A percentile compares a stretch with the other conserved stretches of the same genome.
phyloP scores from a whole-genome alignment of 192 early-diverging fungal species.

The Podila horticola region DNA sequence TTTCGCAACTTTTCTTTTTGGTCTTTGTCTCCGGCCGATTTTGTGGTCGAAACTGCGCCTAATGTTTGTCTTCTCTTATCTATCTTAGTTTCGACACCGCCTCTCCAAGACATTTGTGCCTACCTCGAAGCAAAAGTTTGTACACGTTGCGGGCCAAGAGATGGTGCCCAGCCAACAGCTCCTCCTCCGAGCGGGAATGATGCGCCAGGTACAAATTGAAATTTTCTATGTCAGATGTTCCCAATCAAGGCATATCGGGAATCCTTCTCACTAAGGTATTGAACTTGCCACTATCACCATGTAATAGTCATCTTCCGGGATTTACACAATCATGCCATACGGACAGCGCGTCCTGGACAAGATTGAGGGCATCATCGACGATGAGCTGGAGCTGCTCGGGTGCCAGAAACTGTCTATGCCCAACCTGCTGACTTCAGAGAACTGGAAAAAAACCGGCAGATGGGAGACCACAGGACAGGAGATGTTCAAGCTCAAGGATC shows the following conservation, averaged over 20 bases:
- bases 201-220: slow-evolving; percentile 69
- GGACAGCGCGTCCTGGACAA: slow-evolving; percentile 80
- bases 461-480: slow-evolving; percentile 75
- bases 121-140: slow-evolving; percentile 48
- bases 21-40: too few relatives aligned
- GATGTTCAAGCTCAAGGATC: slow-evolving; percentile 85
- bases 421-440: slow-evolving; percentile 68
- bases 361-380: slow-evolving; percentile 82
- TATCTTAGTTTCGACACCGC: slow-evolving; percentile 34
- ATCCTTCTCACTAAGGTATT: neutral
- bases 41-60: too few relatives aligned
- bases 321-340: slow-evolving; percentile 86
- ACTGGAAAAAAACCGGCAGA: slow-evolving; percentile 85
- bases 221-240: neutral
- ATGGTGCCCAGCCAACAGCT: slow-evolving; percentile 64
- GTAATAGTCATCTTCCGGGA: slow-evolving; percentile 79
- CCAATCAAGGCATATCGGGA: too few relatives aligned
- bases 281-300: neutral
- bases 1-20: too few relatives aligned
- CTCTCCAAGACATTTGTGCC: slow-evolving; percentile 39
- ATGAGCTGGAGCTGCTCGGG: slow-evolving; percentile 78
- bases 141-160: slow-evolving; percentile 42
- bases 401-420: slow-evolving; percentile 82
- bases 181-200: slow-evolving; percentile 74
- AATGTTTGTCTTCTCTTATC: too few relatives aligned